Evolutionary conservation across 2,329 filamentous ascomycete genomes (phyloP).

Genomic region (Sporothrix inflata): DNA sequence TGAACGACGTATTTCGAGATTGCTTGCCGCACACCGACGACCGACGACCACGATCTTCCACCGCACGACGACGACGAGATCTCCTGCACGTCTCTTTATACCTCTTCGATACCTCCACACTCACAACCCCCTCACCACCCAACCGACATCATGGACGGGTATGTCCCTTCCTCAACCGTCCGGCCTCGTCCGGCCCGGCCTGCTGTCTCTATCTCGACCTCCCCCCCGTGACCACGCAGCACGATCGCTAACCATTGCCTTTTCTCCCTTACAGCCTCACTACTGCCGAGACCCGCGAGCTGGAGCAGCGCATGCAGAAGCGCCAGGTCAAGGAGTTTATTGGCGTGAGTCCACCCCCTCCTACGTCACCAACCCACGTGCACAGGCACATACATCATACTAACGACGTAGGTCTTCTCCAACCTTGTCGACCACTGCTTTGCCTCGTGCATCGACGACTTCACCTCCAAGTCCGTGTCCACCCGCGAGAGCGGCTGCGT

Average conservation of each 20-base stretch:
- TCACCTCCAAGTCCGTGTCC: constrained; percentile 93
- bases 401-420: constrained; percentile 54
- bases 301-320: constrained; percentile 92
- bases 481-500: constrained; percentile 89
- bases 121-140: background rate
- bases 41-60: background rate
- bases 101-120: background rate
- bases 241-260: constrained; percentile 19
- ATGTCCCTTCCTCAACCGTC: constrained; percentile 8
- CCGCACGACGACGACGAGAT: background rate
- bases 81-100: background rate
- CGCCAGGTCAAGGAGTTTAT: constrained; percentile 99
- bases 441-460: constrained; percentile 95
- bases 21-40: background rate
- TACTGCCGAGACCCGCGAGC: constrained; percentile 67
- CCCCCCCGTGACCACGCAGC: background rate
- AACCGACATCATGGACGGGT: constrained; percentile 35
- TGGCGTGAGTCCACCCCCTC: constrained; percentile 66
- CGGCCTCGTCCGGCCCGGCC: background rate
- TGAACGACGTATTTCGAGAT: background rate
- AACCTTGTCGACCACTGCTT: constrained; percentile 88
- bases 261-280: constrained; percentile 26
- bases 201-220: background rate
- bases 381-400: background rate
- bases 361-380: too few species aligned